phyloP scores from a whole-genome alignment of 2,329 filamentous ascomycete species.

The Sporothrix inflata region DNA sequence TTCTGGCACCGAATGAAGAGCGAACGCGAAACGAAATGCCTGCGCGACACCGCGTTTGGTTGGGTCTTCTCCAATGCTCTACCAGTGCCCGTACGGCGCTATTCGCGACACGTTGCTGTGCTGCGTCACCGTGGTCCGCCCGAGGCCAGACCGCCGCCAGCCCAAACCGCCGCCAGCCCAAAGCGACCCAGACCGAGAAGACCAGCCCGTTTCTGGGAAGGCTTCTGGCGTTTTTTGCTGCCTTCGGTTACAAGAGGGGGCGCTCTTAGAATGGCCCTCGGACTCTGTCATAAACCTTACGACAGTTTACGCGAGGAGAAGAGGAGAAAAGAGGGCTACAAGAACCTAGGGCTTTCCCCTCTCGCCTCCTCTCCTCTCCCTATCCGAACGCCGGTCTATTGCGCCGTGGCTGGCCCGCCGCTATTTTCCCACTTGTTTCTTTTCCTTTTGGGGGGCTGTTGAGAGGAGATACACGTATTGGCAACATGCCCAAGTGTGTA shows the following conservation, averaged over 20 bases:
- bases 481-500: not conserved
- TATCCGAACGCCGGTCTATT: not conserved
- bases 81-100: not conserved
- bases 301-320: too few relatives aligned
- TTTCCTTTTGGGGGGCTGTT: not conserved
- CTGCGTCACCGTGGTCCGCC: not conserved
- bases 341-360: not conserved
- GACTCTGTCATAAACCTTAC: not conserved
- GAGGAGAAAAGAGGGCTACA: not conserved
- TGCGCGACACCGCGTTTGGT: not conserved
- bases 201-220: constrained; percentile 5
- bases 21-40: not conserved
- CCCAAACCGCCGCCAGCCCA: constrained; percentile 3
- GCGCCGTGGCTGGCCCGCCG: not conserved
- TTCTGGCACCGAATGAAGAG: not conserved
- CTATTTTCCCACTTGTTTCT: not conserved
- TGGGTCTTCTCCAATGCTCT: not conserved
- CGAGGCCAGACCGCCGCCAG: not conserved
- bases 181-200: not conserved
- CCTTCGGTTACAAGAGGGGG: not conserved
- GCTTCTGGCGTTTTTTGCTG: not conserved
- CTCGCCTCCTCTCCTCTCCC: not conserved
- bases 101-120: not conserved
- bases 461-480: not conserved
- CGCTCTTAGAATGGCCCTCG: not conserved